These are phyloP conservation scores for Oryza coarctata DNA, from an alignment of 176 grass and related monocot species.

Conservation along the genomic window DNA sequence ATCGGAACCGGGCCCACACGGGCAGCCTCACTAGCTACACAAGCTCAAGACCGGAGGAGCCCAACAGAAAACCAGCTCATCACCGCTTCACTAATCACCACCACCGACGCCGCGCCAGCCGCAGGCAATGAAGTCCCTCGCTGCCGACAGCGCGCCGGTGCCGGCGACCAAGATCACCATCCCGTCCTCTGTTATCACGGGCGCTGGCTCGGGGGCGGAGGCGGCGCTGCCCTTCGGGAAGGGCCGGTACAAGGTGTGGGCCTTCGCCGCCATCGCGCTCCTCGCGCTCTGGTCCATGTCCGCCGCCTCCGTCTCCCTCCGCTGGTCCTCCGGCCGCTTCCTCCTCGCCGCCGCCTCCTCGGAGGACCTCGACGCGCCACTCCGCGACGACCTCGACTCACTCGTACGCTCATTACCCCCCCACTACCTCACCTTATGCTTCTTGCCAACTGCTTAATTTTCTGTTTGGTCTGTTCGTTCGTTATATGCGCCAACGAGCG, in stretches of 20 bases:
- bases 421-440: background rate
- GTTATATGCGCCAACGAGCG: background rate
- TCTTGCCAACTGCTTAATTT: background rate
- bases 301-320: constrained; percentile 77
- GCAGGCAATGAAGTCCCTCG: constrained; percentile 49
- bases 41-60: constrained; percentile 19
- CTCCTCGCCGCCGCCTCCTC: constrained; percentile 22
- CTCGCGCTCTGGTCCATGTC: constrained; percentile 96
- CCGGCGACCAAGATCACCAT: constrained; percentile 40
- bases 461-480: background rate
- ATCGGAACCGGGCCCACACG: constrained; percentile 27
- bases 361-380: constrained; percentile 34
- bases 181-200: background rate
- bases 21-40: constrained; percentile 52
- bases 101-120: constrained; percentile 37
- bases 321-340: constrained; percentile 61
- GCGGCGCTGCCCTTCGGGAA: constrained; percentile 40
- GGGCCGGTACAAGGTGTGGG: constrained; percentile 88
- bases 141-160: constrained; percentile 27
- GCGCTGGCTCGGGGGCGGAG: too few species aligned
- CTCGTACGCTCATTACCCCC: constrained; percentile 34
- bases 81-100: background rate
- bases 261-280: constrained; percentile 80
- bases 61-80: background rate
- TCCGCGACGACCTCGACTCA: constrained; percentile 57